These are phyloP conservation scores for Fomes fomentarius DNA, from an alignment of 1,284 basidiomycete genomes.

Conservation along the genomic window DNA sequence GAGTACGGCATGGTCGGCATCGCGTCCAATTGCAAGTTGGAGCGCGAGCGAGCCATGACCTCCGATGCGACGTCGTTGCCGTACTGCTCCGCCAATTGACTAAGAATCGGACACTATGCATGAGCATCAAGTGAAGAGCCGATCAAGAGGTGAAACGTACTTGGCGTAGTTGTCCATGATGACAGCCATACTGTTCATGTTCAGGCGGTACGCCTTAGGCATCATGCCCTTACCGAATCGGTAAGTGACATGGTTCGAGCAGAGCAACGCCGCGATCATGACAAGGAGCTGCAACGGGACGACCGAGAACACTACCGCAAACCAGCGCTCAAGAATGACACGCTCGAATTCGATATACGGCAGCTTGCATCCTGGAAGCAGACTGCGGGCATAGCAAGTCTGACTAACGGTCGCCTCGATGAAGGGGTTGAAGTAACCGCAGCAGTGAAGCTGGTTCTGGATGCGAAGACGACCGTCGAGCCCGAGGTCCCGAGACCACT, in stretches of 20 bases:
- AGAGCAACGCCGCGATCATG: conserved; percentile 55
- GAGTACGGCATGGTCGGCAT: conserved; percentile 37
- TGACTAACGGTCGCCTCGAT: conserved; percentile 59
- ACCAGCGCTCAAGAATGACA: conserved; percentile 54
- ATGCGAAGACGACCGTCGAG: conserved; percentile 51
- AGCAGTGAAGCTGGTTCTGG: conserved; percentile 62
- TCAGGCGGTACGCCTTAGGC: conserved; percentile 63
- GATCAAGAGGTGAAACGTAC: conserved; percentile 36
- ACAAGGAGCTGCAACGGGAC: conserved; percentile 55
- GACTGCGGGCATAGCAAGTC: conserved; percentile 59
- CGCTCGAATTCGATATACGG: conserved; percentile 54
- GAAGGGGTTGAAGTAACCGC: conserved; percentile 63
- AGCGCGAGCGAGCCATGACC: conserved; percentile 42
- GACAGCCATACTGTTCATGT: conserved; percentile 58
- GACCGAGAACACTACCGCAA: conserved; percentile 54
- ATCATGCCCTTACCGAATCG: conserved; percentile 70
- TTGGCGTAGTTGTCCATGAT: conserved; percentile 68
- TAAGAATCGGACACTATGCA: conserved; percentile 21
- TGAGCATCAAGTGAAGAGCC: neutral
- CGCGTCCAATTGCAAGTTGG: conserved; percentile 39
- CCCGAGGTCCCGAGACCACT: conserved; percentile 57
- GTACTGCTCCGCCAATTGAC: conserved; percentile 50
- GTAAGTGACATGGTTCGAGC: conserved; percentile 68
- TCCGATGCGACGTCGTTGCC: conserved; percentile 46
- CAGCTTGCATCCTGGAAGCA: conserved; percentile 61